Evolutionary conservation across 495 filamentous ascomycete genomes (phyloP).

Genomic region (Neurospora sp.): DNA sequence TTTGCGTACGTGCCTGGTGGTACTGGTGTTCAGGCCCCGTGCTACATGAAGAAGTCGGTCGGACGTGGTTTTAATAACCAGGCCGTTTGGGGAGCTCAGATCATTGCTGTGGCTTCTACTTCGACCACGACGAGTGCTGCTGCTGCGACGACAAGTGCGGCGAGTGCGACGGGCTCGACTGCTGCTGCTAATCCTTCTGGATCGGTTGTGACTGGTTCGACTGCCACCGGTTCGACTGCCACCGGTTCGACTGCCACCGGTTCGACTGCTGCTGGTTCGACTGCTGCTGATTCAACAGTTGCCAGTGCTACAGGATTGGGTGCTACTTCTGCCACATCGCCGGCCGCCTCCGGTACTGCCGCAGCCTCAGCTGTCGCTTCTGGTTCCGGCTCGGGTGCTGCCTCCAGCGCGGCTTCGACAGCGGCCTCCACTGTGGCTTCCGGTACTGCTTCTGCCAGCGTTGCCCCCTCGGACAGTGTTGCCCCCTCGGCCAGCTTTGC

Average conservation of each 20-base stretch:
- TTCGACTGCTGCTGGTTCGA: background rate
- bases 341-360: background rate
- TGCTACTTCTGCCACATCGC: background rate
- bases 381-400: background rate
- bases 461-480: background rate
- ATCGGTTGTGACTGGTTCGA: background rate
- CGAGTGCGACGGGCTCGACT: background rate
- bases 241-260: background rate
- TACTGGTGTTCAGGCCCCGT: constrained; percentile 1
- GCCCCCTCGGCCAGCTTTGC: fast-evolving
- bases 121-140: background rate
- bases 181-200: background rate
- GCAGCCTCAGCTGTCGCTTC: background rate
- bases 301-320: background rate
- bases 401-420: background rate
- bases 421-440: background rate
- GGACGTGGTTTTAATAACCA: constrained; percentile 1
- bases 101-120: background rate
- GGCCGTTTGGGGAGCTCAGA: constrained; percentile 9
- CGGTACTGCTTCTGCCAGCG: background rate
- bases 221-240: background rate
- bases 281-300: background rate
- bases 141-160: background rate
- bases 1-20: constrained; percentile 3
- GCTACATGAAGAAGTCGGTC: constrained; percentile 9